These are phyloP conservation scores for Skeletonema grethae DNA, from an alignment of 108 stramenopile genomes.

Conservation along the genomic window DNA sequence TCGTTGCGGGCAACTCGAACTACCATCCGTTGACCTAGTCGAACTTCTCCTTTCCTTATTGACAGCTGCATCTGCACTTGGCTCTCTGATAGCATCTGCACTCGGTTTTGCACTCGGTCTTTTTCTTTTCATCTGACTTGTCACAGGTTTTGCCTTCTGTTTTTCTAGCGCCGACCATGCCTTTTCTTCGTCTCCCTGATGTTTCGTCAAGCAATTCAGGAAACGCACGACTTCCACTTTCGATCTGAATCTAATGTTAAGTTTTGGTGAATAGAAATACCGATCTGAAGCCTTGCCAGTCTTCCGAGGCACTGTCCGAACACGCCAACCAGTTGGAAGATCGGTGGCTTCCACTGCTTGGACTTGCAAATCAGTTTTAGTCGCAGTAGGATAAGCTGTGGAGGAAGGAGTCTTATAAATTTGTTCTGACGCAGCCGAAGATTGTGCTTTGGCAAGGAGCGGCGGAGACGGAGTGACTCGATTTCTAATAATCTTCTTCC, in stretches of 20 bases:
- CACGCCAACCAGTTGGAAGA: not conserved
- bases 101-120: not conserved
- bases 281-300: not conserved
- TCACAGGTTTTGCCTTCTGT: not conserved
- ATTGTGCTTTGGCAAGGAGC: too few species aligned
- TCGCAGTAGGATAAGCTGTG: not conserved
- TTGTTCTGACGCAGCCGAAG: not conserved
- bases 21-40: not conserved
- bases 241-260: not conserved
- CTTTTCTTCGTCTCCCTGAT: not conserved
- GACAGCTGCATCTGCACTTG: not conserved
- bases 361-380: not conserved
- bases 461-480: not conserved
- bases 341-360: not conserved
- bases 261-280: constrained; percentile 1
- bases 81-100: not conserved
- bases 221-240: not conserved
- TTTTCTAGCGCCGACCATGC: not conserved
- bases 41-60: not conserved
- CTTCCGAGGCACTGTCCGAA: not conserved
- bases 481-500: not conserved
- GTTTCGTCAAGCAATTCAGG: not conserved
- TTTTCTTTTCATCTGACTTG: too few species aligned
- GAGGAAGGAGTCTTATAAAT: not conserved
- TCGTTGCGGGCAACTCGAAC: not conserved